These are phyloP conservation scores for Penicillium sclerotigenum DNA, from an alignment of 2,329 filamentous ascomycete genomes.

Conservation along the genomic window DNA sequence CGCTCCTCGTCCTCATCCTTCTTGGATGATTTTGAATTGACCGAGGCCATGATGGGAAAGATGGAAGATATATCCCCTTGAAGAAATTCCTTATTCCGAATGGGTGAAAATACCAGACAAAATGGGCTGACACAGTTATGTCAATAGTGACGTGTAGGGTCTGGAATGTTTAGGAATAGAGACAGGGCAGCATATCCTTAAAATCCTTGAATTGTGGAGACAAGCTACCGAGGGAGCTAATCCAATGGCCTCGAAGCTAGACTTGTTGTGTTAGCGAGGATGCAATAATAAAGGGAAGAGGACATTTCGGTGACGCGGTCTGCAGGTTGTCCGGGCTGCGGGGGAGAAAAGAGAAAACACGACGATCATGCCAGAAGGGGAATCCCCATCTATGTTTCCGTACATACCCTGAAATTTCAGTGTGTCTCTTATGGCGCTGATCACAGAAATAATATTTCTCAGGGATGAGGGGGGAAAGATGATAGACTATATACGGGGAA, in stretches of 20 bases:
- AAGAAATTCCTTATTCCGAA: neutral
- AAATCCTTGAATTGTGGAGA: slow-evolving; percentile 12
- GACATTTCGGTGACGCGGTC: slow-evolving; percentile 25
- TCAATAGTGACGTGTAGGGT: slow-evolving; percentile 15
- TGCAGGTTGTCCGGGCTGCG: slow-evolving; percentile 11
- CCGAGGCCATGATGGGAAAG: slow-evolving; percentile 22
- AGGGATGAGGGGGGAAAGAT: neutral
- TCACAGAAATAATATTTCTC: neutral
- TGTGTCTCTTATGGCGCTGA: slow-evolving; percentile 6
- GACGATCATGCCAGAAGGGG: slow-evolving; percentile 26
- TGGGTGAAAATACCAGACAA: neutral
- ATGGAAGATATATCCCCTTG: neutral
- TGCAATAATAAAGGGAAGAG: slow-evolving; percentile 15
- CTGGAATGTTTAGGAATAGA: slow-evolving; percentile 13
- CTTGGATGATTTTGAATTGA: slow-evolving; percentile 23
- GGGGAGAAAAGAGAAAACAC: slow-evolving; percentile 12
- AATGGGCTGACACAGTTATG: slow-evolving; percentile 10
- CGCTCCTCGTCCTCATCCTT: slow-evolving; percentile 30
- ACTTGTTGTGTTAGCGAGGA: slow-evolving; percentile 16
- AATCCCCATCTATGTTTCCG: slow-evolving; percentile 9
- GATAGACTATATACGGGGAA: slow-evolving; percentile 4
- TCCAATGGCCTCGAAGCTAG: neutral
- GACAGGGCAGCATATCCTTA: slow-evolving; percentile 11
- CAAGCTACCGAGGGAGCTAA: neutral
- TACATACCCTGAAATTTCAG: slow-evolving; percentile 19